Evolutionary conservation across 371 early-diverging fungal species (phyloP).

Genomic region (Syncephalis fuscata): DNA sequence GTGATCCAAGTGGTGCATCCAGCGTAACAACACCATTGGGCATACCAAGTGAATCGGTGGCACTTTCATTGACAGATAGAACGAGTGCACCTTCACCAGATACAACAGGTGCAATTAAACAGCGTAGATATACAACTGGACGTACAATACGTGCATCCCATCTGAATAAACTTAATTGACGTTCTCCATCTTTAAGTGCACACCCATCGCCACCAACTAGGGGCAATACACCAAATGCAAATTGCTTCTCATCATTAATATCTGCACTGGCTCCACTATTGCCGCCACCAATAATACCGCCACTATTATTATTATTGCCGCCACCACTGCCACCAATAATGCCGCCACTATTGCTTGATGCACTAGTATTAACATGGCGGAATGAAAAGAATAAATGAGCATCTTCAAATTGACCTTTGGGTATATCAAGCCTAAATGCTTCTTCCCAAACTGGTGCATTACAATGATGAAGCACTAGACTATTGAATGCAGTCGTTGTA

Average conservation of each 20-base stretch:
- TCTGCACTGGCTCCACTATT: no score
- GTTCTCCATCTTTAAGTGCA: no score
- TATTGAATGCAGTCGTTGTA: conserved; percentile 28
- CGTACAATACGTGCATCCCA: no score
- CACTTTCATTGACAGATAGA: conserved; percentile 4
- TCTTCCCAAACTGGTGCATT: conserved; percentile 49
- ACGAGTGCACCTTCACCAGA: conserved; percentile 8
- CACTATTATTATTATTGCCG: no score
- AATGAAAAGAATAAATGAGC: conserved; percentile 43
- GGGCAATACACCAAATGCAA: no score
- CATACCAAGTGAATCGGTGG: neutral
- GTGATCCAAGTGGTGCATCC: conserved; percentile 1
- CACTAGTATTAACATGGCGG: conserved; percentile 4
- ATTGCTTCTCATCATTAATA: no score
- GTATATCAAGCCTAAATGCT: conserved; percentile 35
- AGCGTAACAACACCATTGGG: neutral
- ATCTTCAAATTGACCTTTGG: conserved; percentile 23
- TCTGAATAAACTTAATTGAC: no score
- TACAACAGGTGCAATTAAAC: conserved; percentile 6
- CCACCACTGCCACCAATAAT: no score
- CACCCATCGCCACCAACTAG: no score
- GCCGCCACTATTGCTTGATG: no score
- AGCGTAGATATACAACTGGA: conserved; percentile 26
- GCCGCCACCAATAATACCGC: no score
- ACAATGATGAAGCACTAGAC: conserved; percentile 44